Evolutionary conservation across 805 yeast species (phyloP).

Genomic region (Metschnikowia anglica): DNA sequence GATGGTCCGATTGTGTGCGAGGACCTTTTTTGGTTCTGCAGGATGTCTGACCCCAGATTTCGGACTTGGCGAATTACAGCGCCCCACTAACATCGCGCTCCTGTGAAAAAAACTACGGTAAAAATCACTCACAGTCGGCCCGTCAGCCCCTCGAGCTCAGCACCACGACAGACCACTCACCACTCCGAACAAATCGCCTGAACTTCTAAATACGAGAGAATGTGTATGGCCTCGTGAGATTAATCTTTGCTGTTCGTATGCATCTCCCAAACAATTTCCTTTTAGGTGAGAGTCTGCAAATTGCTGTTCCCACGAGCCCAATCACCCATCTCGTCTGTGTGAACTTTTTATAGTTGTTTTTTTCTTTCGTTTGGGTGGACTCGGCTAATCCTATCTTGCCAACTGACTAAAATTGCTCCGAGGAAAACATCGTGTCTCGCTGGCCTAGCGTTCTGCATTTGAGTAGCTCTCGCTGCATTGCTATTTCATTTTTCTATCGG

Average conservation of each 20-base stretch:
- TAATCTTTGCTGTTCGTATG: too few species aligned
- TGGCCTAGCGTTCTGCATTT: conserved; percentile 3
- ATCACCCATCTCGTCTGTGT: neutral
- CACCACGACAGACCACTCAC: neutral
- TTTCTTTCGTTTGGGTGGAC: neutral
- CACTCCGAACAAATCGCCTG: neutral
- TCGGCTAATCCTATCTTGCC: neutral
- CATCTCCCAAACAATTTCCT: too few species aligned
- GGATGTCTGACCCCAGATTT: conserved; percentile 23
- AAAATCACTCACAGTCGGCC: conserved; percentile 5
- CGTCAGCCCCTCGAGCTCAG: conserved; percentile 1
- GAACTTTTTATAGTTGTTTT: neutral
- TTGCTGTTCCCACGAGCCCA: too few species aligned
- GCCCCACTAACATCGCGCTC: conserved; percentile 15
- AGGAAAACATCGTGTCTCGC: conserved; percentile 1
- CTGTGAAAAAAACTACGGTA: conserved; percentile 5
- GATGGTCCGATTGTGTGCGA: conserved; percentile 3
- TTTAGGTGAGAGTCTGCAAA: too few species aligned
- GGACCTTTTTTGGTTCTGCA: conserved; percentile 14
- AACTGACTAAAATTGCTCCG: conserved; percentile 4
- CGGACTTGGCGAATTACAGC: conserved; percentile 25
- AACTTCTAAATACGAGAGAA: neutral
- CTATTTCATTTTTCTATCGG: neutral
- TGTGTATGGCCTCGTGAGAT: neutral
- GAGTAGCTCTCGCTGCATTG: neutral